Conservation (phyloP, 2,329 filamentous ascomycete species). For the Penicillium glabrum region DNA sequence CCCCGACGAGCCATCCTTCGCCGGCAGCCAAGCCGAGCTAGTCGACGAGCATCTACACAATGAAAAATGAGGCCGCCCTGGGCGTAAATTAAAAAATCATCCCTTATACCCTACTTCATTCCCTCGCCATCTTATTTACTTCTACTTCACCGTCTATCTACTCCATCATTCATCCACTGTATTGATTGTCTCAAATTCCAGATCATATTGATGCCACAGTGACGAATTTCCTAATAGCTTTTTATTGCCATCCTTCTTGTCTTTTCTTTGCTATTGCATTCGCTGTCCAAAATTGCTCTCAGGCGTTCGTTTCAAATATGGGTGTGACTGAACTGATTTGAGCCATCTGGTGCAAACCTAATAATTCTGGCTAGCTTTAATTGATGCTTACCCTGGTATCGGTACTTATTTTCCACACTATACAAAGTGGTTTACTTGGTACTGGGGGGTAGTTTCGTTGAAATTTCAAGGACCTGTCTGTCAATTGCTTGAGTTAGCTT, state of each 20-base stretch:
- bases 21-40: conserved; percentile 46
- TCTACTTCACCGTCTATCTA: neutral
- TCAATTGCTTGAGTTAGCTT: too few species aligned
- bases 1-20: conserved; percentile 37
- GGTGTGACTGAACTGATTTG: neutral
- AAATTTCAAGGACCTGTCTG: neutral
- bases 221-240: conserved; percentile 25
- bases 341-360: neutral
- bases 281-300: conserved; percentile 1
- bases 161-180: neutral
- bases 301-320: conserved; percentile 1
- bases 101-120: neutral
- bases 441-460: neutral
- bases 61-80: conserved; percentile 6
- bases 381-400: neutral
- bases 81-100: neutral
- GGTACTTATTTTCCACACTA: neutral
- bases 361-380: neutral
- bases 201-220: conserved; percentile 11
- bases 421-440: neutral
- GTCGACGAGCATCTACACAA: conserved; percentile 35
- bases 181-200: conserved; percentile 5
- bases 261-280: conserved; percentile 1
- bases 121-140: neutral
- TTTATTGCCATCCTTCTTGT: neutral